Base-by-base conservation (phyloP, 371 early-diverging fungal species). In the Chytridium lagenaria region DNA sequence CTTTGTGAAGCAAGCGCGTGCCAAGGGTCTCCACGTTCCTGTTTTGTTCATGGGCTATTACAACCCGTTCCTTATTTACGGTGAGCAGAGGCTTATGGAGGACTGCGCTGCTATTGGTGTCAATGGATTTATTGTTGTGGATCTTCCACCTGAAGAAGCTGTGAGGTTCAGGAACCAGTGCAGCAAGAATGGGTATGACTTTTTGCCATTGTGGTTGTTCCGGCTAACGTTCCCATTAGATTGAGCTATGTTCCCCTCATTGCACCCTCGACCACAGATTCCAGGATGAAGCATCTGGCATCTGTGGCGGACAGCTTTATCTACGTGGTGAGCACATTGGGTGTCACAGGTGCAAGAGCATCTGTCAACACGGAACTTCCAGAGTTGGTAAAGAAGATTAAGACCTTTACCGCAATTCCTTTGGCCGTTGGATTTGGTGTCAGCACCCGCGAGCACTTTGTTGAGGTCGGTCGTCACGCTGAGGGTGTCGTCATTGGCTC, bases 381-480 rank as follows among this genome's bases (percentile, higher is more conserved):
- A 10, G 74, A 81, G 1, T 82, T 96, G 57, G 76, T 98, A 50
- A 75, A 78, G 1, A 90, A 93, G 59, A 91, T 98, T 79, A 89
- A 92, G 71, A 81, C 92, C 76, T 91, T 92, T 33, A 82, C 82
- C 15, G 72, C 86, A 31, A 74, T 92, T 34, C 95, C 96, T 1
- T 84, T 98, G 55, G 99, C 97, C 22, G 96, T 98, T 39, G 99
- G 99, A 39, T 98, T 98, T 81, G 98, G 99, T 77, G 96, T 98
- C 23, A 87, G 92, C 33, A 96, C 87, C 26, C 87, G 91, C 44
- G 93, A 93, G 66, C 97, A 97, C 69, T 98, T 96, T 77, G 75
- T 85, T 40, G 79, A 87, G 37, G 95, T 98, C 23, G 96, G 92
- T 16, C 78, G 84, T n/a, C 89, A 92, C 65, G 90, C 95, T 7